A percentile compares a stretch with the other conserved stretches of the same genome.
Conservation (phyloP, 768 basidiomycete genomes). For the Lactarius indigo region DNA sequence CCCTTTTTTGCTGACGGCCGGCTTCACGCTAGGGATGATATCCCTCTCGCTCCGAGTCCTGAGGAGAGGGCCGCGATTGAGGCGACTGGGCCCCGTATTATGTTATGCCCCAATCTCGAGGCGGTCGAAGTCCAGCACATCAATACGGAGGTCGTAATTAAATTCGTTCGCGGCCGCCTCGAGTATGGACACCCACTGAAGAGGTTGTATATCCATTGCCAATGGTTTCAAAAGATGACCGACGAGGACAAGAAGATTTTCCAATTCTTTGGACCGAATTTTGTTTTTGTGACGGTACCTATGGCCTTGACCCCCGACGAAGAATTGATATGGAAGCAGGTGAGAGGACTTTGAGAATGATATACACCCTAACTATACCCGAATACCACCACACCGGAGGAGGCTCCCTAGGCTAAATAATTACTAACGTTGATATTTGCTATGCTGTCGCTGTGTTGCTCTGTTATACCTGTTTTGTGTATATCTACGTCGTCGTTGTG, state of each 20-base stretch:
- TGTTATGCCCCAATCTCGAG: slow-evolving; percentile 15
- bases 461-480: slow-evolving; percentile 5
- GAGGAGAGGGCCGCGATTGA: slow-evolving; percentile 2
- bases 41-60: slow-evolving; percentile 9
- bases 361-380: neutral
- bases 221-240: slow-evolving; percentile 6
- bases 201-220: slow-evolving; percentile 14
- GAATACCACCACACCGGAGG: neutral
- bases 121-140: slow-evolving; percentile 16
- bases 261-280: neutral
- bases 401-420: neutral
- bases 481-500: neutral
- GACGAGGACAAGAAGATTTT: slow-evolving; percentile 3
- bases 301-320: slow-evolving; percentile 13
- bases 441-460: slow-evolving; percentile 2
- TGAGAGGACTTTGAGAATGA: neutral
- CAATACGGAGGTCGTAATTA: neutral
- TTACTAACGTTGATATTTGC: neutral
- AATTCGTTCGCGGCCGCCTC: slow-evolving; percentile 1
- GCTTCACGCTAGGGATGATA: slow-evolving; percentile 12
- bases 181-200: slow-evolving; percentile 9
- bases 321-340: slow-evolving; percentile 8
- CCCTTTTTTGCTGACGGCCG: slow-evolving; percentile 16
- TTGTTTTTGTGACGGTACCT: neutral
- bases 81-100: slow-evolving; percentile 3